Conservation (phyloP, 257 asterid genomes). For the Primulina eburnea region DNA sequence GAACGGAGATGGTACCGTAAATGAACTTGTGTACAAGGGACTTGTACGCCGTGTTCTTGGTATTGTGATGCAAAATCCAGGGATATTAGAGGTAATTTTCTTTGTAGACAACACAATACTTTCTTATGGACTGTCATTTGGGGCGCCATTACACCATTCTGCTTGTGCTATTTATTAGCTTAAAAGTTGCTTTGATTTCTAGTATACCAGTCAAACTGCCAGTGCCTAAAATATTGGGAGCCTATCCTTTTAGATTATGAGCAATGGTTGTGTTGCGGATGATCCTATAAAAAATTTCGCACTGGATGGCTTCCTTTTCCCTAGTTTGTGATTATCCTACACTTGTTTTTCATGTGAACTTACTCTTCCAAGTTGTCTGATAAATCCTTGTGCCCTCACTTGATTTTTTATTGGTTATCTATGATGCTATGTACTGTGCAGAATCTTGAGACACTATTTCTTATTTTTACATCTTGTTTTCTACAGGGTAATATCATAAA, state of each 20-base stretch:
- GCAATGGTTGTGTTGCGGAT: slow-evolving; percentile 5
- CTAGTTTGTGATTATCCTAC: not conserved
- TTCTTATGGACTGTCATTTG: slow-evolving; percentile 15
- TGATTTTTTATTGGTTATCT: slow-evolving; percentile 9
- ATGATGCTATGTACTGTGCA: slow-evolving; percentile 2
- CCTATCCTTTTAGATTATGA: slow-evolving; percentile 3
- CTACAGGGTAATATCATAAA: slow-evolving; percentile 67
- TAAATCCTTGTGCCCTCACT: slow-evolving; percentile 5
- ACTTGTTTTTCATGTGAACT: slow-evolving; percentile 3
- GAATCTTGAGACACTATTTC: slow-evolving; percentile 2
- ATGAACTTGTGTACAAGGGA: slow-evolving; percentile 77
- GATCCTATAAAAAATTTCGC: not conserved
- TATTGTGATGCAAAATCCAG: slow-evolving; percentile 90
- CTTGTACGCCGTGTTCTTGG: slow-evolving; percentile 77
- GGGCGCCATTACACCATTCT: not conserved
- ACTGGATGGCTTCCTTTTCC: not conserved
- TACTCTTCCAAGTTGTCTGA: not conserved
- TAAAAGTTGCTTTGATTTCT: slow-evolving; percentile 1
- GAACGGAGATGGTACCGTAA: slow-evolving; percentile 82
- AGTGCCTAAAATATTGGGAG: not conserved
- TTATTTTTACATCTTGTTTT: slow-evolving; percentile 19
- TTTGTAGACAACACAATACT: slow-evolving; percentile 8
- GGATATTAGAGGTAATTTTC: slow-evolving; percentile 67
- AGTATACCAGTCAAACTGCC: slow-evolving; percentile 5
- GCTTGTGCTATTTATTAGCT: not conserved